phyloP scores from a whole-genome alignment of 352 stramenopile species.

The Globisporangium paddicum region DNA sequence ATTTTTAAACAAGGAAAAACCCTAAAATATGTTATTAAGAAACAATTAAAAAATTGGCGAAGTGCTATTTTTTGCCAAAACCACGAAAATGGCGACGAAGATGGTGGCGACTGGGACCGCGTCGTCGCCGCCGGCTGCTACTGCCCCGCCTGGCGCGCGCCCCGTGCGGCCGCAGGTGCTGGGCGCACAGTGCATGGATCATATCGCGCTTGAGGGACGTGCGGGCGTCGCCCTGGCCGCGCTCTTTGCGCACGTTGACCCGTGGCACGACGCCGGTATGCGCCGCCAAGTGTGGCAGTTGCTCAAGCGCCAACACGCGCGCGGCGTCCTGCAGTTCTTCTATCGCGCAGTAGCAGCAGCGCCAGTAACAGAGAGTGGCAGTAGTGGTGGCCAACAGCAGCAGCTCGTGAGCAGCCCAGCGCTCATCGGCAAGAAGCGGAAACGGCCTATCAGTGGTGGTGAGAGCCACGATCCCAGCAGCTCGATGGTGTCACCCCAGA shows the following conservation, averaged over 20 bases:
- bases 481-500: not conserved
- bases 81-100: not conserved
- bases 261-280: conserved; percentile 30
- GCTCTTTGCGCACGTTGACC: conserved; percentile 42
- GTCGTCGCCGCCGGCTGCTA: conserved; percentile 8
- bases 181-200: conserved; percentile 53
- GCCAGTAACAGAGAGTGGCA: not conserved
- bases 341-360: conserved; percentile 6
- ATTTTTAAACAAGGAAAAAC: too few relatives aligned
- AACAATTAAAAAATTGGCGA: too few relatives aligned
- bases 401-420: not conserved
- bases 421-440: conserved; percentile 46
- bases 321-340: conserved; percentile 50
- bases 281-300: conserved; percentile 50
- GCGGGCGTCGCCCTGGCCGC: conserved; percentile 30
- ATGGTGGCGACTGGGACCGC: conserved; percentile 3
- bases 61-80: not conserved
- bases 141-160: not conserved
- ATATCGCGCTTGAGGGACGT: conserved; percentile 54
- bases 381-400: not conserved
- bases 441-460: conserved; percentile 35
- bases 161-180: conserved; percentile 34
- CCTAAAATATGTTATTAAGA: too few relatives aligned
- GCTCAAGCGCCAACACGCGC: conserved; percentile 39
- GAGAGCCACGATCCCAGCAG: not conserved